A percentile compares a stretch with the other conserved stretches of the same genome.
Conservation (phyloP, 768 basidiomycete species). For the Phlebiopsis gigantea region DNA sequence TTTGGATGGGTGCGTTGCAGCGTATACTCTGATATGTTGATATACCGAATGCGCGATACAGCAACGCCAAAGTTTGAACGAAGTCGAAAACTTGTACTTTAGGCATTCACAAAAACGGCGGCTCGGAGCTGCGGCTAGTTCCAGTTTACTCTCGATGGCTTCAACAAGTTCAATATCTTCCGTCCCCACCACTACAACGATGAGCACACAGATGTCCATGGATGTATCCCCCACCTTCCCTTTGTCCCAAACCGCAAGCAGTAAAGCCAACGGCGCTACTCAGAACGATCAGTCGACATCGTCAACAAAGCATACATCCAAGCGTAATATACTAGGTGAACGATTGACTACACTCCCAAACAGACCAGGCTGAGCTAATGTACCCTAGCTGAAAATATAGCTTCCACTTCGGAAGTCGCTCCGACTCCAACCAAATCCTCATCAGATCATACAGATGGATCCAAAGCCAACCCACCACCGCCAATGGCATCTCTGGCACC, state of each 20-base stretch:
- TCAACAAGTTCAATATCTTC: neutral
- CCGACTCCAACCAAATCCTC: neutral
- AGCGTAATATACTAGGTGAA: neutral
- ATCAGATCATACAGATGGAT: neutral
- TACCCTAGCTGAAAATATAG: no score
- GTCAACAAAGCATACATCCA: no score
- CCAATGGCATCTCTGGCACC: neutral
- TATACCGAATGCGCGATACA: conserved; percentile 24
- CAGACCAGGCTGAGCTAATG: no score
- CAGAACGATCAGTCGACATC: neutral
- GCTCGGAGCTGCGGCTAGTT: neutral
- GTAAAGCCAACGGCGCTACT: neutral
- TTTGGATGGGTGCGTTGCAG: conserved; percentile 67
- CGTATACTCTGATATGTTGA: conserved; percentile 6
- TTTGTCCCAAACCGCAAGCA: neutral
- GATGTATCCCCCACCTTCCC: no score
- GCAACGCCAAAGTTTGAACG: conserved; percentile 76
- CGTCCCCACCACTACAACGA: neutral
- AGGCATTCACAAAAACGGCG: conserved; percentile 49
- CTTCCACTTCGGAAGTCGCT: neutral
- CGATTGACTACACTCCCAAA: no score
- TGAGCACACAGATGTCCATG: neutral
- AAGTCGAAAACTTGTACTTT: conserved; percentile 81
- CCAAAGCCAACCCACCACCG: neutral
- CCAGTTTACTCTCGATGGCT: neutral